Conservation (phyloP, 148 eudicot species). For the Rhododendron williamsianum region DNA sequence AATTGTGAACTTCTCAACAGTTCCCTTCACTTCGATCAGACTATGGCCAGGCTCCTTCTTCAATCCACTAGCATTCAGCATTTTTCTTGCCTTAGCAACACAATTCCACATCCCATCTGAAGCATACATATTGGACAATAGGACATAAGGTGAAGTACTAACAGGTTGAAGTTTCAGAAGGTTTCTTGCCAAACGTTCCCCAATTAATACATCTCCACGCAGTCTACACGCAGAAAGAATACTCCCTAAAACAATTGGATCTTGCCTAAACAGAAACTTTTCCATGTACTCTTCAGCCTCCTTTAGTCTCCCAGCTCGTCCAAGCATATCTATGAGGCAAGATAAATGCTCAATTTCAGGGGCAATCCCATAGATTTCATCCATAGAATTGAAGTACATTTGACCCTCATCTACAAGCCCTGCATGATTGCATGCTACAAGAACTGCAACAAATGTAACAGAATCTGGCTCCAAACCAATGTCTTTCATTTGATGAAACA, state of each 20-base stretch:
- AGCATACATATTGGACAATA: conserved; percentile 56
- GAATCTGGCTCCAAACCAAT: conserved; percentile 40
- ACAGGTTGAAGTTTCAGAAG: conserved; percentile 30
- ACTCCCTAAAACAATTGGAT: conserved; percentile 43
- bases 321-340: conserved; percentile 52
- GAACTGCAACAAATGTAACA: conserved; percentile 43
- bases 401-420: conserved; percentile 51
- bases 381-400: conserved; percentile 34
- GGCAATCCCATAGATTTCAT: conserved; percentile 21
- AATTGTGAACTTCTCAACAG: conserved; percentile 40
- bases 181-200: conserved; percentile 36
- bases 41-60: conserved; percentile 54
- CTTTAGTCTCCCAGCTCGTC: conserved; percentile 43
- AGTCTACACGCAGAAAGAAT: conserved; percentile 52
- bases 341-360: conserved; percentile 52
- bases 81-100: conserved; percentile 42
- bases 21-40: conserved; percentile 41
- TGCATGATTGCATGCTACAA: conserved; percentile 54
- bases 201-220: conserved; percentile 35
- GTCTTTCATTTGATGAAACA: conserved; percentile 41
- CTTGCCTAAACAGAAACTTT: conserved; percentile 27
- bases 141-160: conserved; percentile 46
- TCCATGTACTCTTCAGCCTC: conserved; percentile 36
- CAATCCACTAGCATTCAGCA: conserved; percentile 46
- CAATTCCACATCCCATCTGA: conserved; percentile 40